Base-by-base conservation (phyloP, 164 flowering plant species). In the Vitis amurensis region DNA sequence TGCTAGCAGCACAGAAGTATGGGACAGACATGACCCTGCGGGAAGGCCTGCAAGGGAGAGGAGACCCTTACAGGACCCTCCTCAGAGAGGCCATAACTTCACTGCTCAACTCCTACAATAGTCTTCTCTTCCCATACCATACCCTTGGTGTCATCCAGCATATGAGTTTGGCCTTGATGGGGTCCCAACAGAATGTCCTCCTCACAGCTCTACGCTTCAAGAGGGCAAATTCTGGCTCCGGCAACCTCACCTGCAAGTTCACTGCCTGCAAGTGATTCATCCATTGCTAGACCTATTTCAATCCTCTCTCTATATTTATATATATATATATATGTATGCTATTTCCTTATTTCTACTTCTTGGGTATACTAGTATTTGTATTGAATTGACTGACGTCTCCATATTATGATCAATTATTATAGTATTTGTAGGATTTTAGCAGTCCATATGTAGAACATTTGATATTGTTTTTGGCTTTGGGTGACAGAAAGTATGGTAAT, bases 51-150 rank as follows among this genome's bases (percentile, higher is more conserved):
- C 76, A 78, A 37, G 99, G 97, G 6, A 84, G 88, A 78, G 96
- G 93, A 59, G 96, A 95, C 53, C 81, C 86, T 47, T 89, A 93
- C 64, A 84, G 78, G 81, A 91, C 98, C 11, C 90, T 95, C 23
- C 74, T 95, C 7, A 89, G 99, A 72, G 99, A 95, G 79, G 89
- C 67, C 0, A 89, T 85, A 59, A 82, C 99, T 17, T 86, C 99
- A 12, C 89, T 91, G 62, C 91, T 93, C 60, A 95, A 95, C 77
- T 91, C 98, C 52, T 95, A 85, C 81, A 86, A 89, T 80, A 91
- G 90, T 57, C 48, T 83, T 47, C 84, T 71, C 10, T 95, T 89
- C 73, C 72, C 85, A 44, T 95, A 89, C 75, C 77, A 81, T 51
- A 50, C 94, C 3, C 61, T 83, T 9, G 68, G 61, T 5, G 98